These are phyloP conservation scores for Monosporascus sp. DNA, from an alignment of 2,329 filamentous ascomycete species.

Conservation along the genomic window DNA sequence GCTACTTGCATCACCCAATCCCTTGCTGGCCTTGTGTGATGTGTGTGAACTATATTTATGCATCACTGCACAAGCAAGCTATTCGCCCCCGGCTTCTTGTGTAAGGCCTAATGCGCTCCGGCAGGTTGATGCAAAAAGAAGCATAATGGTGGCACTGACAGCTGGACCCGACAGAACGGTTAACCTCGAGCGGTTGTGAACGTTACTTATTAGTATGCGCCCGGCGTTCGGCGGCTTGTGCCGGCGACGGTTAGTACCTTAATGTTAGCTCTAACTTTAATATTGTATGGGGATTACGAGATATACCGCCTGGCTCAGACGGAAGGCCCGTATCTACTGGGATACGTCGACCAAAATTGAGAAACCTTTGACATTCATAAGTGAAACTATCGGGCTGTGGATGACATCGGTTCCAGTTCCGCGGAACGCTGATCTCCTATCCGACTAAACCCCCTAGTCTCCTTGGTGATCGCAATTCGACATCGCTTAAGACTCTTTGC, in stretches of 20 bases:
- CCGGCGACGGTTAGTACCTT: not conserved
- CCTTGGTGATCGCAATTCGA: no score
- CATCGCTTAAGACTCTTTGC: not conserved
- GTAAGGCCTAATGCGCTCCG: not conserved
- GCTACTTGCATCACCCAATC: no score
- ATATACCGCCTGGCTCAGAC: no score
- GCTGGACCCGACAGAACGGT: not conserved
- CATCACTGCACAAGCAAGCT: no score
- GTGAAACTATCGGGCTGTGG: not conserved
- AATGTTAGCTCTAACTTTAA: not conserved
- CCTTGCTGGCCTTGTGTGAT: no score
- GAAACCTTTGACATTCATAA: not conserved
- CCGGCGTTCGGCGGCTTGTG: not conserved
- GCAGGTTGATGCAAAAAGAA: not conserved
- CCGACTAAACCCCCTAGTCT: not conserved
- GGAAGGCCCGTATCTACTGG: no score
- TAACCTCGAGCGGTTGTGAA: not conserved
- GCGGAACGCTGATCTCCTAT: not conserved
- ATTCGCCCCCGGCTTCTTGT: no score
- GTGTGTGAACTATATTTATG: no score
- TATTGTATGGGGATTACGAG: no score
- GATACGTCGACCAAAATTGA: no score
- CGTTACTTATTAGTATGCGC: not conserved
- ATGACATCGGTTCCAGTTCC: not conserved
- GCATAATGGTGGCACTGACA: not conserved